phyloP scores from a whole-genome alignment of 2,329 filamentous ascomycete species.

The Nemania abortiva region DNA sequence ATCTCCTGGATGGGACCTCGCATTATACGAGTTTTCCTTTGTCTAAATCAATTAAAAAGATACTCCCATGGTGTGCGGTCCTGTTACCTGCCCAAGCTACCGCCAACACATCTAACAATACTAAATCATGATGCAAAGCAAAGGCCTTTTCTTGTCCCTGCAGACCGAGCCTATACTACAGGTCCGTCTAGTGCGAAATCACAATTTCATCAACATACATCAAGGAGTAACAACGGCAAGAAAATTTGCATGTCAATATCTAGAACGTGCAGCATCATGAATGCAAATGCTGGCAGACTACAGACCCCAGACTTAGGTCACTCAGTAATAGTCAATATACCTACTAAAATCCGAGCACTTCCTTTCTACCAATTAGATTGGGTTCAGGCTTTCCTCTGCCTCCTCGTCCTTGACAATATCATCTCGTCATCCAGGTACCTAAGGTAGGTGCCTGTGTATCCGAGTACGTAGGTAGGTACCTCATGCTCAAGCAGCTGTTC shows the following conservation, averaged over 20 bases:
- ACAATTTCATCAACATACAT: neutral
- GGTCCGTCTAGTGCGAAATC: neutral
- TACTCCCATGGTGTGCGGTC: slow-evolving; percentile 1
- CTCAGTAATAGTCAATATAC: no score
- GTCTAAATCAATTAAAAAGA: slow-evolving; percentile 18
- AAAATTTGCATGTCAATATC: neutral
- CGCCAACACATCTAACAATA: neutral
- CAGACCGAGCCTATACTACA: neutral
- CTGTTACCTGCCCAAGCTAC: neutral
- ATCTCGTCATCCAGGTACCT: neutral
- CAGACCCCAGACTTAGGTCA: neutral
- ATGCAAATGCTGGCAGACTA: neutral
- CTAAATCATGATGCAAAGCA: neutral
- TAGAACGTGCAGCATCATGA: neutral
- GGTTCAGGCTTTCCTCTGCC: neutral
- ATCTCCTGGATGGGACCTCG: slow-evolving; percentile 10
- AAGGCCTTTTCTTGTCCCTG: neutral
- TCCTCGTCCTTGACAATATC: neutral
- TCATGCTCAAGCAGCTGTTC: neutral
- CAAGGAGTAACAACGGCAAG: neutral
- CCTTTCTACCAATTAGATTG: neutral
- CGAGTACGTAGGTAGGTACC: no score
- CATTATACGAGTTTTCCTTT: slow-evolving; percentile 32
- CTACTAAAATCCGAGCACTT: no score
- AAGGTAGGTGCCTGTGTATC: neutral